These are phyloP conservation scores for Francoa sonchifolia DNA, from an alignment of 441 rosid species.

Conservation along the genomic window DNA sequence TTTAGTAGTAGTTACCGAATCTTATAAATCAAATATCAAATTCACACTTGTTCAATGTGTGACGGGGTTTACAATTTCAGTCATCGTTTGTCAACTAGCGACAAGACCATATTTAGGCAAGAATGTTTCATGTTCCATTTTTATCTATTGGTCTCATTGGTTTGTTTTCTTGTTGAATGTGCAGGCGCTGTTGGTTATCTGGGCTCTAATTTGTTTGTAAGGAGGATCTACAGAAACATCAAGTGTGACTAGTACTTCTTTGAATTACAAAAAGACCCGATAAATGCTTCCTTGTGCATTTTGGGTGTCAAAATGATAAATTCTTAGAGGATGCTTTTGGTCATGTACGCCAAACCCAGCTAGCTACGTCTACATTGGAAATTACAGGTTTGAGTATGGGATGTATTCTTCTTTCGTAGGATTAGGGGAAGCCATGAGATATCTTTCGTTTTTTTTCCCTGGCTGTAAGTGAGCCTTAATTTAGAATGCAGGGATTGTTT, in stretches of 20 bases:
- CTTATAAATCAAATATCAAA: no score
- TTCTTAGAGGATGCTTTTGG: constrained; percentile 18
- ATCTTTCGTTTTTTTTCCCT: constrained; percentile 21
- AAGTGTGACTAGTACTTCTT: constrained; percentile 49
- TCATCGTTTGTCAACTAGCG: no score
- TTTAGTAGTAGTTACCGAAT: no score
- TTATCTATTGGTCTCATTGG: neutral
- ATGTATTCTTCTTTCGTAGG: constrained; percentile 16
- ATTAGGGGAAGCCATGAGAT: constrained; percentile 19
- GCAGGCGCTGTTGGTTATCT: constrained; percentile 90
- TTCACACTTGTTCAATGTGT: no score
- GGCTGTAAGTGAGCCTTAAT: constrained; percentile 32
- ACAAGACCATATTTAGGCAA: no score
- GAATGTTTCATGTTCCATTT: no score
- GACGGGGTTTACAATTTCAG: no score
- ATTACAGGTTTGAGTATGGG: constrained; percentile 17
- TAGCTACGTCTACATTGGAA: constrained; percentile 6
- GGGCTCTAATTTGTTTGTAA: constrained; percentile 81
- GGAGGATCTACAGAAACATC: constrained; percentile 94
- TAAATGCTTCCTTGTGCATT: constrained; percentile 20
- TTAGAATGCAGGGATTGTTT: constrained; percentile 32
- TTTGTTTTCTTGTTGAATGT: constrained; percentile 1
- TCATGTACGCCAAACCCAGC: constrained; percentile 10
- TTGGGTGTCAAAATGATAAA: constrained; percentile 16
- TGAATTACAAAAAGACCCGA: constrained; percentile 10